phyloP scores from a whole-genome alignment of 2,329 filamentous ascomycete genomes.

The Mycosphaerelloides madeirae region DNA sequence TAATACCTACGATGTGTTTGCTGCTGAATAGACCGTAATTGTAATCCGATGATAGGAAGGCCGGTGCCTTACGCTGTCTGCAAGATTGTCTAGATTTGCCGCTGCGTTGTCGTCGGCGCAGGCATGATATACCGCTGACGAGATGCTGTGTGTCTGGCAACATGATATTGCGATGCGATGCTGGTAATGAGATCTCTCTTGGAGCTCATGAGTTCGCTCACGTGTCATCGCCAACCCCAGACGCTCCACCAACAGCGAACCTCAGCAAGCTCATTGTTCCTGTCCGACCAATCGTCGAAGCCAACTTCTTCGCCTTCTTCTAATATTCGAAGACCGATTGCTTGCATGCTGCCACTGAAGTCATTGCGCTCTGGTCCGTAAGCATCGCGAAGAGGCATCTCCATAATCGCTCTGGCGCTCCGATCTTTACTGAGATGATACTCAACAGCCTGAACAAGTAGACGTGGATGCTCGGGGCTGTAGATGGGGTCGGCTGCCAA shows the following conservation, averaged over 20 bases:
- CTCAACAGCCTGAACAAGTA: slow-evolving; percentile 67
- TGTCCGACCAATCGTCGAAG: slow-evolving; percentile 68
- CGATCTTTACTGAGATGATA: slow-evolving; percentile 57
- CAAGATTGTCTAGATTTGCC: too few relatives aligned
- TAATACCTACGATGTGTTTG: too few relatives aligned
- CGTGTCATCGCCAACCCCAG: slow-evolving; percentile 42
- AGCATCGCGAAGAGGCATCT: slow-evolving; percentile 72
- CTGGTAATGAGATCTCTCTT: too few relatives aligned
- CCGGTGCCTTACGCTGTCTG: too few relatives aligned
- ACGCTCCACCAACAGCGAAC: slow-evolving; percentile 68
- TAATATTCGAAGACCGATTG: slow-evolving; percentile 49
- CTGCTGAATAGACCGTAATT: too few relatives aligned
- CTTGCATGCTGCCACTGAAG: slow-evolving; percentile 59
- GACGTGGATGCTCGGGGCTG: slow-evolving; percentile 71
- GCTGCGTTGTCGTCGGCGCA: too few relatives aligned
- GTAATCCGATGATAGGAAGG: too few relatives aligned
- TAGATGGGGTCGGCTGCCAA: slow-evolving; percentile 85
- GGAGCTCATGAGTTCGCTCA: background rate
- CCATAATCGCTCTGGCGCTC: slow-evolving; percentile 66
- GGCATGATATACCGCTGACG: too few relatives aligned
- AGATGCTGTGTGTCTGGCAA: too few relatives aligned
- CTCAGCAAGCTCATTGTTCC: slow-evolving; percentile 40
- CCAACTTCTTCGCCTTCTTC: slow-evolving; percentile 61
- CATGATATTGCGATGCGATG: background rate
- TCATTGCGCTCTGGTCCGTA: slow-evolving; percentile 61